Conservation (phyloP, 257 asterid genomes). For the Solanum microdontum region DNA sequence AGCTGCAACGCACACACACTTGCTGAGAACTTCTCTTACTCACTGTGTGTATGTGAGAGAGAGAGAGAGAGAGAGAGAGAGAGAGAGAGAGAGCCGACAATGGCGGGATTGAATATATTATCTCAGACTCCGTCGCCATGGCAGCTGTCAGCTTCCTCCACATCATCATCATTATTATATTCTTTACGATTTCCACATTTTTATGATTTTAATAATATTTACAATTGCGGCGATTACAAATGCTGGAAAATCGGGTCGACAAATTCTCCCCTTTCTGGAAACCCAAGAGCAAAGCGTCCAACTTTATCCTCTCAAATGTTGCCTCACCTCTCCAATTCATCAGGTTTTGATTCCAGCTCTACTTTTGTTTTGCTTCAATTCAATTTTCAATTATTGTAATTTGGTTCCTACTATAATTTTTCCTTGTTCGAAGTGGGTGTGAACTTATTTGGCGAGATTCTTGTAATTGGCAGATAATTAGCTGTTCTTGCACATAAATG, state of each 20-base stretch:
- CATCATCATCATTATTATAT: conserved; percentile 11
- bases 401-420: background rate
- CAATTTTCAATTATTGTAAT: background rate
- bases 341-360: conserved; percentile 20
- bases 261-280: background rate
- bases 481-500: background rate
- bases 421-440: background rate
- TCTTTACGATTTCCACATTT: conserved; percentile 10
- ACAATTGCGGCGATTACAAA: conserved; percentile 7
- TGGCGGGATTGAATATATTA: conserved; percentile 56
- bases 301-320: conserved; percentile 16
- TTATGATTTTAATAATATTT: conserved; percentile 3
- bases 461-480: background rate
- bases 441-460: background rate
- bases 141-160: conserved; percentile 27
- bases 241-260: conserved; percentile 16
- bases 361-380: background rate
- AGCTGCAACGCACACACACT: background rate
- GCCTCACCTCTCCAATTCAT: conserved; percentile 20
- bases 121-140: conserved; percentile 34
- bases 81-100: conserved; percentile 17
- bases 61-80: conserved; percentile 4
- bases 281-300: conserved; percentile 6
- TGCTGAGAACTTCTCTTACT: background rate
- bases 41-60: background rate